phyloP scores from a whole-genome alignment of 345 rosid species.

The Eucalyptus coolabah region DNA sequence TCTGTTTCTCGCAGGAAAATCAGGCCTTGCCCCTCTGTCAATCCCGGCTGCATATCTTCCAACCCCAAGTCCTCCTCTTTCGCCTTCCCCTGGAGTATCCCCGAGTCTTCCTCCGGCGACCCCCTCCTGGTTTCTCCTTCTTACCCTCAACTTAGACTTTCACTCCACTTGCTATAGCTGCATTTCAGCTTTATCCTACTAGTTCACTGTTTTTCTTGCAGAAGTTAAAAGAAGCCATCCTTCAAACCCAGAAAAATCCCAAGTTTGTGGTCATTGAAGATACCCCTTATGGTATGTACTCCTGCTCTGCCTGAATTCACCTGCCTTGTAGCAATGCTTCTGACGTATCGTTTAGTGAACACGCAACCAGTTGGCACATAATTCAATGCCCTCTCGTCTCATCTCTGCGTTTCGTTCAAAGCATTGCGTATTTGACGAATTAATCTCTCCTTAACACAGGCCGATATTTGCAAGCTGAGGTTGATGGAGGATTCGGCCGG shows the following conservation, averaged over 20 bases:
- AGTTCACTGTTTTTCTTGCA: not conserved
- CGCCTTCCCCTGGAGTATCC: constrained; percentile 60
- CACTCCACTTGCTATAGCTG: not conserved
- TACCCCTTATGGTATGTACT: constrained; percentile 51
- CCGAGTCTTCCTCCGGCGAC: constrained; percentile 29
- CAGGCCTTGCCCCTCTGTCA: constrained; percentile 80
- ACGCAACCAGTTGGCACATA: not conserved
- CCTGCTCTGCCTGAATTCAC: not conserved
- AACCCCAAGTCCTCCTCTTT: constrained; percentile 87
- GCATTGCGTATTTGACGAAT: not conserved
- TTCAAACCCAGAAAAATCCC: constrained; percentile 61
- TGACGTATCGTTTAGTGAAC: not conserved
- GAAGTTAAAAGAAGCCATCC: constrained; percentile 64
- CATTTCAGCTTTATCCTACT: not conserved
- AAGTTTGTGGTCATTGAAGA: constrained; percentile 41
- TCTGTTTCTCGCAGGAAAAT: constrained; percentile 41
- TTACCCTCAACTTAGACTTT: not conserved
- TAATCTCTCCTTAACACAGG: constrained; percentile 14
- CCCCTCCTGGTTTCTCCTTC: constrained; percentile 38
- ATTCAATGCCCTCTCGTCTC: not conserved
- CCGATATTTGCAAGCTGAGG: constrained; percentile 62
- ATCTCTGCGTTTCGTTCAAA: not conserved
- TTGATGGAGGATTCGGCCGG: constrained; percentile 60
- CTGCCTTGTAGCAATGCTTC: not conserved
- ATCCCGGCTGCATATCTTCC: constrained; percentile 83